Percentiles rank a stretch among this genome's conserved stretches.
Evolutionary conservation across 129 eudicot genomes (phyloP).

Genomic region (Kitagawia praeruptora): DNA sequence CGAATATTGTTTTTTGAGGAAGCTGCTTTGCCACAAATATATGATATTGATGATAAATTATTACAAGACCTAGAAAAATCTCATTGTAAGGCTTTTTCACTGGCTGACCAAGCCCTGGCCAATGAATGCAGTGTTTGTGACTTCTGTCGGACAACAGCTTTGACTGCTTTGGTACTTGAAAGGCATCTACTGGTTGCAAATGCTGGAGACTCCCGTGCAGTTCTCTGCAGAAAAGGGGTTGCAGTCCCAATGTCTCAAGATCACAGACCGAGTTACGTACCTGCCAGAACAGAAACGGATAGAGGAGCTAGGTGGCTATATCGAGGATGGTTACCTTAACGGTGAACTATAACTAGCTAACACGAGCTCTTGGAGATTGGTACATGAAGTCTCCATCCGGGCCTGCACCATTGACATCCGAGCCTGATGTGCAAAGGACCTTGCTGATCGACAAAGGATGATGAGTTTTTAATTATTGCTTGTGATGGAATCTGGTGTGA

Average conservation of each 20-base stretch:
- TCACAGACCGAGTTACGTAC: conserved; percentile 46
- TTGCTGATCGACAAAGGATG: too few relatives aligned
- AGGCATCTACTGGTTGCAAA: conserved; percentile 63
- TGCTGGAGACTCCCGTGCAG: conserved; percentile 85
- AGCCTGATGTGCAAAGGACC: too few relatives aligned
- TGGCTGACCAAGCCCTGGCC: conserved; percentile 61
- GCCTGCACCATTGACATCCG: too few relatives aligned
- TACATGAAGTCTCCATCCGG: too few relatives aligned
- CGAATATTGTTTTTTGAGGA: conserved; percentile 50
- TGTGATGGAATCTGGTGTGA: too few relatives aligned
- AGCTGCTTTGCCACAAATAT: conserved; percentile 48
- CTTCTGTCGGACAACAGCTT: conserved; percentile 67
- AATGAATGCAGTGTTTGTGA: conserved; percentile 41
- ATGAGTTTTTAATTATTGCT: too few relatives aligned
- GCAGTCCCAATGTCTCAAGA: conserved; percentile 60
- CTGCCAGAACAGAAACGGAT: conserved; percentile 42
- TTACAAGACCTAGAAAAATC: conserved; percentile 36
- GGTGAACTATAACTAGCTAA: too few relatives aligned
- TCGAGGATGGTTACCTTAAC: conserved; percentile 18
- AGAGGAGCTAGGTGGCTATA: conserved; percentile 51
- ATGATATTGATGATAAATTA: conserved; percentile 33
- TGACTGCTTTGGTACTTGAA: conserved; percentile 57
- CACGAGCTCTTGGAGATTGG: too few relatives aligned
- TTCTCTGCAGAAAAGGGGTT: conserved; percentile 60
- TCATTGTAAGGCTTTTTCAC: conserved; percentile 45